Evolutionary conservation across 371 early-diverging fungal genomes (phyloP).

Genomic region (Mortierella sp.): DNA sequence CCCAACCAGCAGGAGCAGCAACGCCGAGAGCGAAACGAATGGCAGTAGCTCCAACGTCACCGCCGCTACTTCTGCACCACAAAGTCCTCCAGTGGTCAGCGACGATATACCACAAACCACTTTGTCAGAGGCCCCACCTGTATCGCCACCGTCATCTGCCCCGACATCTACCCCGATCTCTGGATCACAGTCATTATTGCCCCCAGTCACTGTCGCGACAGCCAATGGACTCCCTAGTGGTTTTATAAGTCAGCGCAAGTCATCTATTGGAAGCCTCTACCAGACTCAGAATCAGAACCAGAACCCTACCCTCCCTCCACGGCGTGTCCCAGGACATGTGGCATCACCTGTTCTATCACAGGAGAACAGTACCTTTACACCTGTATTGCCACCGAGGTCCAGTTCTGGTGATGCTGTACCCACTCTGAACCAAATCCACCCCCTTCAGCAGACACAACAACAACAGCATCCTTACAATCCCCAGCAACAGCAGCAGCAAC

Average conservation of each 20-base stretch:
- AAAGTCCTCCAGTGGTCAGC: too few species aligned
- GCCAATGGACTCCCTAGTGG: slow-evolving; percentile 14
- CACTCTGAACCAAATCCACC: slow-evolving; percentile 13
- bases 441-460: slow-evolving; percentile 23
- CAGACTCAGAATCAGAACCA: slow-evolving; percentile 2
- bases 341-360: slow-evolving; percentile 8
- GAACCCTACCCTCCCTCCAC: slow-evolving; percentile 17
- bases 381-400: slow-evolving; percentile 29
- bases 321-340: slow-evolving; percentile 12
- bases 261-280: slow-evolving; percentile 15
- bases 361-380: slow-evolving; percentile 3
- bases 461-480: slow-evolving; percentile 6
- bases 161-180: not conserved
- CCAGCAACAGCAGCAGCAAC: slow-evolving; percentile 28
- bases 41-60: not conserved
- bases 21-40: slow-evolving; percentile 67
- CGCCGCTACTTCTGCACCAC: not conserved
- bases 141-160: not conserved
- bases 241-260: slow-evolving; percentile 30
- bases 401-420: slow-evolving; percentile 39
- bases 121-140: not conserved
- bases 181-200: not conserved
- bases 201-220: not conserved
- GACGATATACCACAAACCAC: too few species aligned
- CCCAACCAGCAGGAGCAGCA: slow-evolving; percentile 6